Conservation (phyloP, 23 red algal species). For the Gracilaria caudata region DNA sequence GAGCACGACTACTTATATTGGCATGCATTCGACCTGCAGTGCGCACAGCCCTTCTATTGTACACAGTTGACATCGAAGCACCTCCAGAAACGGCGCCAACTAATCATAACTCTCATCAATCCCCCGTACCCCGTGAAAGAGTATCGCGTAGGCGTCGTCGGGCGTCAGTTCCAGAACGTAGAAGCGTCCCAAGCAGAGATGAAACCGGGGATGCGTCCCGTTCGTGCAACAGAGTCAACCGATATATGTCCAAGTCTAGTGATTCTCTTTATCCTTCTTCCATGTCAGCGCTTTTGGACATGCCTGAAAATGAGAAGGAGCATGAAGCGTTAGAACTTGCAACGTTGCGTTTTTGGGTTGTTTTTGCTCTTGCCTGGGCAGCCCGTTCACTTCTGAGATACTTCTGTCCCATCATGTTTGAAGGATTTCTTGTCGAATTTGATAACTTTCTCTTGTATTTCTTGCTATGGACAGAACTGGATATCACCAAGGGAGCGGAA, state of each 20-base stretch:
- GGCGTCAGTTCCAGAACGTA: too few species aligned
- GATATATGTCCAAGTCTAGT: background rate
- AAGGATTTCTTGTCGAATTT: background rate
- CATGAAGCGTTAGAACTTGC: slow-evolving; percentile 13
- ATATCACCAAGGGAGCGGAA: slow-evolving; percentile 55
- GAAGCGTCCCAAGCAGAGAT: background rate
- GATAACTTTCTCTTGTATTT: slow-evolving; percentile 49
- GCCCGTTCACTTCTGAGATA: slow-evolving; percentile 47
- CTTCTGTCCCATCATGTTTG: slow-evolving; percentile 26
- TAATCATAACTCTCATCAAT: background rate
- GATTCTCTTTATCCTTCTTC: background rate
- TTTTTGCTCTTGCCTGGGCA: slow-evolving; percentile 47
- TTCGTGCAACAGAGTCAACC: background rate
- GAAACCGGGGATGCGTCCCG: background rate
- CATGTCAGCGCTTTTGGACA: background rate
- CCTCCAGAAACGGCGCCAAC: background rate
- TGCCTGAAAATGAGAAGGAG: background rate
- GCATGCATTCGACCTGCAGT: slow-evolving; percentile 37
- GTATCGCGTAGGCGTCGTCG: background rate
- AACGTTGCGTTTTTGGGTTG: slow-evolving; percentile 64
- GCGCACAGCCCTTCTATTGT: slow-evolving; percentile 31
- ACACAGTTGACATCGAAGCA: slow-evolving; percentile 36
- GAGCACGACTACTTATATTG: slow-evolving; percentile 17
- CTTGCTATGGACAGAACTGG: slow-evolving; percentile 67
- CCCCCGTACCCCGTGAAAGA: background rate